Percentiles rank a stretch among this genome's conserved stretches.
phyloP scores from a whole-genome alignment of 768 basidiomycete genomes.

The Stropharia rugosoannulata region DNA sequence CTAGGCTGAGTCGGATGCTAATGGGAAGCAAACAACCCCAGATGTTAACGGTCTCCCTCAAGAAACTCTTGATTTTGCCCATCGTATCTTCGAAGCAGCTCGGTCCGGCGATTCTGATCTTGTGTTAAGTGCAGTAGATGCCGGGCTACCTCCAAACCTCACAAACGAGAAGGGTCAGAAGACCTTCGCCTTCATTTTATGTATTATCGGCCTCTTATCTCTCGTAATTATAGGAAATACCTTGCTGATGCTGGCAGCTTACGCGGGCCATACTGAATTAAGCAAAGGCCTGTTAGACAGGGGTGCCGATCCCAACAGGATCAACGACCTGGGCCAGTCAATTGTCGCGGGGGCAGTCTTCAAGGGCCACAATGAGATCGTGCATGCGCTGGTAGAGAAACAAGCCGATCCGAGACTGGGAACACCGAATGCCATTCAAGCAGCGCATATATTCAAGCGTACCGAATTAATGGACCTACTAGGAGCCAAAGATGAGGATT shows the following conservation, averaged over 20 bases:
- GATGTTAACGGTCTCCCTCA: conserved; percentile 28
- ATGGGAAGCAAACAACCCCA: neutral
- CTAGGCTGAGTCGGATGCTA: neutral
- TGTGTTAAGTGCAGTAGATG: conserved; percentile 60
- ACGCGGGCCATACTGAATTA: conserved; percentile 62
- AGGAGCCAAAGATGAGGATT: conserved; percentile 60
- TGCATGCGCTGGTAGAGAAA: conserved; percentile 49
- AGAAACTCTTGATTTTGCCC: conserved; percentile 55
- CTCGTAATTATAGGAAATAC: conserved; percentile 58
- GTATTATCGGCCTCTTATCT: neutral
- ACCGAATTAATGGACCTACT: conserved; percentile 53
- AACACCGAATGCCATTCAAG: conserved; percentile 65
- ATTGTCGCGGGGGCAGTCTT: conserved; percentile 79
- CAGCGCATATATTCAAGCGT: conserved; percentile 67
- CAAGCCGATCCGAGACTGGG: conserved; percentile 68
- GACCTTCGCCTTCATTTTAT: neutral
- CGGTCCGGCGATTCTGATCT: conserved; percentile 53
- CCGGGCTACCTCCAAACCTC: conserved; percentile 70
- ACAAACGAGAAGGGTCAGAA: conserved; percentile 62
- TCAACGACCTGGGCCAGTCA: conserved; percentile 73
- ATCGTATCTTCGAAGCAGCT: conserved; percentile 75
- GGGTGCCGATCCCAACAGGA: conserved; percentile 63
- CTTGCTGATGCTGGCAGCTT: conserved; percentile 76
- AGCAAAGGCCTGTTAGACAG: conserved; percentile 50
- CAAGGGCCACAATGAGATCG: conserved; percentile 66